These are phyloP conservation scores for Boletus fagicola DNA, from an alignment of 768 basidiomycete species.

Conservation along the genomic window DNA sequence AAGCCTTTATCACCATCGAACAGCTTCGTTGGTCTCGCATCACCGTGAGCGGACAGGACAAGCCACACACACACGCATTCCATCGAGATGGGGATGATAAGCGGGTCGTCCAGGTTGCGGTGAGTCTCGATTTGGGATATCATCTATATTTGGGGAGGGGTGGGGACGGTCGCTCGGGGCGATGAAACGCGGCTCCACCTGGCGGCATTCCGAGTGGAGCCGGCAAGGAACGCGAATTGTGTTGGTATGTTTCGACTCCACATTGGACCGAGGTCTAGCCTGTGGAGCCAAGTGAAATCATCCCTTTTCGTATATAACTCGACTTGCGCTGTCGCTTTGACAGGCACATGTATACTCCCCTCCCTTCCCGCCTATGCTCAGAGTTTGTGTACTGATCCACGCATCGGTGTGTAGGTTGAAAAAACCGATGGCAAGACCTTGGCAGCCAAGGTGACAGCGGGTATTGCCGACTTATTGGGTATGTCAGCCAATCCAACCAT, in stretches of 20 bases:
- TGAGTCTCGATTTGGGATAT: conserved; percentile 29
- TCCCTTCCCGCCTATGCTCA: neutral
- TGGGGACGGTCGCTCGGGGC: neutral
- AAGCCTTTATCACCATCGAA: conserved; percentile 69
- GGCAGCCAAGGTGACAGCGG: conserved; percentile 60
- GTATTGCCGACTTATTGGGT: conserved; percentile 82
- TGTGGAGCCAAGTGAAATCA: conserved; percentile 19
- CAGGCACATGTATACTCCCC: neutral
- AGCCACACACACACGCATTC: conserved; percentile 78
- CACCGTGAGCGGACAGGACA: conserved; percentile 41
- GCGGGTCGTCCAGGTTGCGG: conserved; percentile 59
- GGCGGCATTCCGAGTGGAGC: conserved; percentile 19
- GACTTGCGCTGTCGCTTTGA: neutral
- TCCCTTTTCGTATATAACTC: conserved; percentile 15
- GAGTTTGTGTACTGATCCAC: neutral
- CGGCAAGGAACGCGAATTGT: conserved; percentile 7
- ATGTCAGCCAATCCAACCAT: conserved; percentile 17
- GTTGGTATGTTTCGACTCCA: conserved; percentile 13
- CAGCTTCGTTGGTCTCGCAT: conserved; percentile 86
- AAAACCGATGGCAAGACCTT: conserved; percentile 64
- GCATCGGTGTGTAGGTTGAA: conserved; percentile 48
- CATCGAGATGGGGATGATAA: conserved; percentile 90
- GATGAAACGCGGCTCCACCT: conserved; percentile 12
- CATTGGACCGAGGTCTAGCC: conserved; percentile 21
- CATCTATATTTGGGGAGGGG: neutral